phyloP scores from a whole-genome alignment of 768 basidiomycete genomes.

The Phlegmacium glaucopus region DNA sequence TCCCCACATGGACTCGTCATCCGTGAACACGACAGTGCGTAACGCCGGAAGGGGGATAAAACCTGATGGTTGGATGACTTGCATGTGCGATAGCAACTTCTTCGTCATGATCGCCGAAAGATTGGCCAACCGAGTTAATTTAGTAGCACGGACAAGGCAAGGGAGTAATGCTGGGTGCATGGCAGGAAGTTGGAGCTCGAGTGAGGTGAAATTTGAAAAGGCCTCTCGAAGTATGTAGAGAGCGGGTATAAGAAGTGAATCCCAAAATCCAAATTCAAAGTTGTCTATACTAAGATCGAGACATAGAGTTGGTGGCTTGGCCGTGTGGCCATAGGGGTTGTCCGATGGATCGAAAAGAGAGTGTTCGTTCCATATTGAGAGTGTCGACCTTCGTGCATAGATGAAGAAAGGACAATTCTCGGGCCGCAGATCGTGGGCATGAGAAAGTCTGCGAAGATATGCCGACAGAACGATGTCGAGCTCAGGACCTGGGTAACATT shows the following conservation, averaged over 20 bases:
- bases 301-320: conserved; percentile 3
- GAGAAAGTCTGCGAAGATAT: not conserved
- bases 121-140: conserved; percentile 7
- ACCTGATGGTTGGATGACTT: not conserved
- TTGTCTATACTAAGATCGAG: conserved; percentile 3
- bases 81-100: conserved; percentile 6
- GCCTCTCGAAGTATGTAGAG: conserved; percentile 1
- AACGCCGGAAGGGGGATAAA: conserved; percentile 10
- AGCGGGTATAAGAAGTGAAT: conserved; percentile 9
- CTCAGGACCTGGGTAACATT: conserved; percentile 9
- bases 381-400: conserved; percentile 2
- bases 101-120: conserved; percentile 11
- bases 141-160: conserved; percentile 7
- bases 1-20: conserved; percentile 15
- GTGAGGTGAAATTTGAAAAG: conserved; percentile 6
- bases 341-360: not conserved
- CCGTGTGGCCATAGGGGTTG: not conserved
- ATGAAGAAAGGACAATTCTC: conserved; percentile 1
- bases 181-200: conserved; percentile 11
- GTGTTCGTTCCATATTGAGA: conserved; percentile 5
- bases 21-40: conserved; percentile 10
- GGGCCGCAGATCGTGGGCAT: not conserved
- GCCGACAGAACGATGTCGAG: conserved; percentile 6
- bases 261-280: conserved; percentile 3
- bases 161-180: conserved; percentile 9